Base-by-base conservation (phyloP, 192 early-diverging fungal species). In the Rhizophagus sp. region DNA sequence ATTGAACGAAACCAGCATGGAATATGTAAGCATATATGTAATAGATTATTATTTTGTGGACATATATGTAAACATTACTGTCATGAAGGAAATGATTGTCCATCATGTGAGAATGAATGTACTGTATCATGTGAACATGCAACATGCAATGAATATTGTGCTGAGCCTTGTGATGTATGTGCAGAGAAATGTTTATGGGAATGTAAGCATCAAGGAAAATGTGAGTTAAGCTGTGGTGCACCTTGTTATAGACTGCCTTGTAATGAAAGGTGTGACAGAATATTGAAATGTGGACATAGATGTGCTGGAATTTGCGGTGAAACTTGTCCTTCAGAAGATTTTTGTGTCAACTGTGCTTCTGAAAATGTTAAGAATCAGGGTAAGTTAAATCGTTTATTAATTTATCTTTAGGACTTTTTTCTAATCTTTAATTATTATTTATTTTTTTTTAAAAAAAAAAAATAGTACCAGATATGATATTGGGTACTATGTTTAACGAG, bases 171-270 rank as follows among this genome's bases (percentile, higher is more conserved):
- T 81, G 61, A 74, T 24, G 82, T 84, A 9, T 91, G 90, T 80
- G 67, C 84, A 27, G 82, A 84, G 49, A 33, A 9, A 1, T 91
- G 90, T 50, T 68, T 62, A 2, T 91, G 90, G 90, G 12, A 61
- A 2, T 91, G 90, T 68, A 25, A 81, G 22, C 90, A 91, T 74
- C 64, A 84, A 64, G 87, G 85, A 0, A 15, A 34, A 4, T 91
- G 90, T 80, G 25, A 62, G 0, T 75, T 89, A 63, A 82, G 84
- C 8, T 91, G 90, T 36, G 90, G 89, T 34, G 85, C 82, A 4
- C 90, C 90, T 12, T 92, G 91, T 39, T 75, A 76, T 30, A 83
- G 88, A 39, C 81, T 91, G 17, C 91, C 91, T 1, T 92, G 91
- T 50, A 85, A 89, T 78, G 19, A 74, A 34, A 79, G 89, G 30